Evolutionary conservation across 2,329 filamentous ascomycete species (phyloP), one percentile per base, ranked within the genome.

Genomic region (Sclerotinia borealis): DNA sequence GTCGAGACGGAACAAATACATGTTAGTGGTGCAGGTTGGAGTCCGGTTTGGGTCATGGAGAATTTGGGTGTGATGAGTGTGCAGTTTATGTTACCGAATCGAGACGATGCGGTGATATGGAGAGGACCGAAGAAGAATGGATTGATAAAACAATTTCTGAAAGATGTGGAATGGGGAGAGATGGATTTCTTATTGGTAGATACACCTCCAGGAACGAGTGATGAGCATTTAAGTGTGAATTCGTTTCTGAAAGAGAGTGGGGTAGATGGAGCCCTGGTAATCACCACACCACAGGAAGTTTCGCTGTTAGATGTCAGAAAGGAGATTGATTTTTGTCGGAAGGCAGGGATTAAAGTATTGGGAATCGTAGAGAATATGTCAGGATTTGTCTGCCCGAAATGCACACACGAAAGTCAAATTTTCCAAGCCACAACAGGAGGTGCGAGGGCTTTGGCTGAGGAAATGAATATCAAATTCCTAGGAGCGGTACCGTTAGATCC

Each of bases 361-460:
- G 95, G 95, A 0, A 80, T 99, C 47, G 95, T 96, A 19, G 95
- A 99, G 80, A 99, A 99, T 74, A 99, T 99, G 95, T 91, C 88
- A 64, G 92, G 92, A 4, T 99, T 98, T 71, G 93, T 99, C 60
- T 99, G 95, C 74, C 93, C 93, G 11, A 93, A 91, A 63, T 99
- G 95, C 77, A 90, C 86, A 61, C 87, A 92, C 68, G 80, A 86
- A 74, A 88, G 83, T 71, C 86, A 96, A 75, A 96, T 99, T 56
- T 99, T 99, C 79, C 84, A 86, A 70, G 87, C 95, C 13, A 96
- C 91, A 11, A 99, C 95, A 0, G 95, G 95, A 10, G 95, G 96
- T 25, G 95, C 91, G 2, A 82, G 82, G 63, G 86, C 84, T 48
- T 76, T 99, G 68, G 93, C 95, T 2, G 82, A 89, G 74, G 93